These are phyloP conservation scores for Amanita pseudoporphyria DNA, from an alignment of 768 basidiomycete species.

Conservation along the genomic window DNA sequence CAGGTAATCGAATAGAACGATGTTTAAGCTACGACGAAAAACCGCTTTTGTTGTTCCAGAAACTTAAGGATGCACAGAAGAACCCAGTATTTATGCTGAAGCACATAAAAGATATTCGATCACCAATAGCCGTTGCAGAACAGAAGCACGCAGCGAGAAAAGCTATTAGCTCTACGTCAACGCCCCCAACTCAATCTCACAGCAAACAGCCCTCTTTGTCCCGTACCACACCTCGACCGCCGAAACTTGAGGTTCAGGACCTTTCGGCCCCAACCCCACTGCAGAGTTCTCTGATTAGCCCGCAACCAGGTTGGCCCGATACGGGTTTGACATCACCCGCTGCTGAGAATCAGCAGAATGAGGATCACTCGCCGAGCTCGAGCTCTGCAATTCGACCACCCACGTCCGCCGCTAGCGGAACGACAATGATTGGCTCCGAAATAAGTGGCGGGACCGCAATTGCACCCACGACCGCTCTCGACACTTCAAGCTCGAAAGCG, in stretches of 20 bases:
- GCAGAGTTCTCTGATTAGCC: slow-evolving; percentile 47
- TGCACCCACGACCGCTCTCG: slow-evolving; percentile 1
- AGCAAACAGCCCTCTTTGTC: slow-evolving; percentile 29
- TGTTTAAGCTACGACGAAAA: slow-evolving; percentile 98
- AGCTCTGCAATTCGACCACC: background rate
- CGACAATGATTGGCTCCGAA: slow-evolving; percentile 7
- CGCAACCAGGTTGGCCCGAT: slow-evolving; percentile 73
- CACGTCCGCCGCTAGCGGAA: slow-evolving; percentile 1
- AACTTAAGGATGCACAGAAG: slow-evolving; percentile 93
- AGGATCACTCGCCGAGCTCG: background rate
- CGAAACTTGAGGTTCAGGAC: slow-evolving; percentile 63
- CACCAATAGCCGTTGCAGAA: slow-evolving; percentile 93
- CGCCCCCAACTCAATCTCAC: slow-evolving; percentile 29
- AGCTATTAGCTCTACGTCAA: slow-evolving; percentile 34
- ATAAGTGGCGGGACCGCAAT: background rate
- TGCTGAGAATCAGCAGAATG: slow-evolving; percentile 17
- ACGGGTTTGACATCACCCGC: slow-evolving; percentile 50
- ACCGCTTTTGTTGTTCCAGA: slow-evolving; percentile 92
- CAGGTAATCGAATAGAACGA: slow-evolving; percentile 77
- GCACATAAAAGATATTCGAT: slow-evolving; percentile 93
- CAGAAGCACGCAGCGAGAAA: slow-evolving; percentile 91
- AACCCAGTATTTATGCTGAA: slow-evolving; percentile 99
- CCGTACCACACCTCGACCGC: slow-evolving; percentile 46
- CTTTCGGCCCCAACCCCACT: slow-evolving; percentile 39
- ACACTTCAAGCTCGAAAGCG: background rate